Conservation (phyloP, 495 filamentous ascomycete genomes). For the Penicillium crystallinum region DNA sequence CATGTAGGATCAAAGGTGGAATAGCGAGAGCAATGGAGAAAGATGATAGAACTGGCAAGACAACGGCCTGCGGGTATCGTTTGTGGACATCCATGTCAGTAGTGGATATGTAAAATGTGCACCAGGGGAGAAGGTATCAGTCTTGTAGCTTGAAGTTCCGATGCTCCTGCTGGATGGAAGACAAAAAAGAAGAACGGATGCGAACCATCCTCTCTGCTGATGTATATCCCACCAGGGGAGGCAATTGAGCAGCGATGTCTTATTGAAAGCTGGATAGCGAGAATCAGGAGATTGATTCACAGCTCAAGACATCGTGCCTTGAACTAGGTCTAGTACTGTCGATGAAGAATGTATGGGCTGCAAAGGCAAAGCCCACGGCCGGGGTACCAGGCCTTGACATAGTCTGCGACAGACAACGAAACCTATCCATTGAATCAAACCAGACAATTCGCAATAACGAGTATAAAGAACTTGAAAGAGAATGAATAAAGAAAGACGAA, state of each 20-base stretch:
- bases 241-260: background rate
- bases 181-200: background rate
- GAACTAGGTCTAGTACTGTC: background rate
- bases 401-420: background rate
- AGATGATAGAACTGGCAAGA: conserved; percentile 48
- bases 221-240: background rate
- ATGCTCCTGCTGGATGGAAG: too few relatives aligned
- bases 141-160: background rate
- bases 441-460: background rate
- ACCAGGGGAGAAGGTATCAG: background rate
- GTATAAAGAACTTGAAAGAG: background rate
- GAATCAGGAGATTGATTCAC: conserved; percentile 5
- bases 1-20: conserved; percentile 34
- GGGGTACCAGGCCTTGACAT: background rate
- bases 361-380: conserved; percentile 1
- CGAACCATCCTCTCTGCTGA: background rate
- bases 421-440: conserved; percentile 4
- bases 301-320: background rate
- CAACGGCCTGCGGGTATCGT: conserved; percentile 31
- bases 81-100: conserved; percentile 1
- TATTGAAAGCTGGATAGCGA: background rate
- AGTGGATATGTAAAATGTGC: background rate
- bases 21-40: conserved; percentile 52
- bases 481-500: background rate
- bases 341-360: conserved; percentile 6